Conservation (phyloP, 257 asterid genomes). For the Catharanthus roseus region DNA sequence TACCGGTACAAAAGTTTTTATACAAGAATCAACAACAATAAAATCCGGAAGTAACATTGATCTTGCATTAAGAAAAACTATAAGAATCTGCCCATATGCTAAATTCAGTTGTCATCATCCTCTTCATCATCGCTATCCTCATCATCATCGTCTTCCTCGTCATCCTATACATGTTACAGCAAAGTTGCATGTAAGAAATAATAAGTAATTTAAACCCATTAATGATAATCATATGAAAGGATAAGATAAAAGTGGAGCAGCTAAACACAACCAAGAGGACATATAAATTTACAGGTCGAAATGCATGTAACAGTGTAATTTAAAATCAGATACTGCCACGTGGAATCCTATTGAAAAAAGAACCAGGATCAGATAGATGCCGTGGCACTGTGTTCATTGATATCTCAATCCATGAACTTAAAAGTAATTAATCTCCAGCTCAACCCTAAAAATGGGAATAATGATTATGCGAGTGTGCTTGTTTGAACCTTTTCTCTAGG, state of each 20-base stretch:
- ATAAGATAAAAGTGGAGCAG: background rate
- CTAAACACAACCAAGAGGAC: too few relatives aligned
- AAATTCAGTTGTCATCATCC: slow-evolving; percentile 19
- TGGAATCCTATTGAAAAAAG: background rate
- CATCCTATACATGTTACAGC: slow-evolving; percentile 6
- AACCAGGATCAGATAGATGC: background rate
- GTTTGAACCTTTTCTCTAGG: too few relatives aligned
- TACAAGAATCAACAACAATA: background rate
- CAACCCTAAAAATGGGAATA: too few relatives aligned
- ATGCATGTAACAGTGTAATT: background rate
- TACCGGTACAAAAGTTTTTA: background rate
- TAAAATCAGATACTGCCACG: background rate
- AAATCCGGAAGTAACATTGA: background rate
- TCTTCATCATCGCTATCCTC: slow-evolving; percentile 11
- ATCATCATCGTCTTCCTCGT: slow-evolving; percentile 22
- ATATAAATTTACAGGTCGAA: background rate
- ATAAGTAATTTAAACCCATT: background rate
- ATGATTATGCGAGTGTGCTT: too few relatives aligned
- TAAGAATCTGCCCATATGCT: background rate
- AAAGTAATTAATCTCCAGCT: background rate
- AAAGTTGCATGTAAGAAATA: background rate
- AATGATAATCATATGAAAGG: background rate
- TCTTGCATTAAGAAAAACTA: background rate
- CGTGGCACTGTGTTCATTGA: background rate
- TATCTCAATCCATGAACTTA: background rate